These are phyloP conservation scores for Ustanciosporium gigantosporum DNA, from an alignment of 1,284 basidiomycete species.

Conservation along the genomic window DNA sequence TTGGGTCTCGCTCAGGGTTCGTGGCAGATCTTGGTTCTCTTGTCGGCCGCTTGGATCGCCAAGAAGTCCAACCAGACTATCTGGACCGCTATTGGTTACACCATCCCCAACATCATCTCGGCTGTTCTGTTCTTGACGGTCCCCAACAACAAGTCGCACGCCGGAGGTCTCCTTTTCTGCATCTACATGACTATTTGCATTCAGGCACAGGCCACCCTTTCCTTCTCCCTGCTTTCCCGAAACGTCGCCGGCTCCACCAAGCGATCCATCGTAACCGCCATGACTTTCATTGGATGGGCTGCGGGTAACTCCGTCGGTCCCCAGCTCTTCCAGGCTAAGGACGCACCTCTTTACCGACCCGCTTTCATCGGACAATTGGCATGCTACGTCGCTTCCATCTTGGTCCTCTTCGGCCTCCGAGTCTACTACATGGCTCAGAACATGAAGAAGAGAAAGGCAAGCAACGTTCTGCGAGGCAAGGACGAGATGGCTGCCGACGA, in stretches of 20 bases:
- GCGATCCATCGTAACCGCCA: slow-evolving; percentile 26
- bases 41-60: slow-evolving; percentile 23
- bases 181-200: slow-evolving; percentile 34
- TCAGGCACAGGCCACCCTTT: slow-evolving; percentile 37
- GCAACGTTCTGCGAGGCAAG: slow-evolving; percentile 19
- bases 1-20: slow-evolving; percentile 50
- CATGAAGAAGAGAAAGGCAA: slow-evolving; percentile 49
- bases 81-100: slow-evolving; percentile 32
- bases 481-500: slow-evolving; percentile 23
- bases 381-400: slow-evolving; percentile 65
- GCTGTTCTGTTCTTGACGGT: slow-evolving; percentile 53
- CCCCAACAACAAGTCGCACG: slow-evolving; percentile 16
- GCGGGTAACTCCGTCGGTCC: slow-evolving; percentile 47
- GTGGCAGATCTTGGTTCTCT: slow-evolving; percentile 34
- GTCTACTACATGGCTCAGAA: slow-evolving; percentile 65
- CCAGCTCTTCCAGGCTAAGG: slow-evolving; percentile 43
- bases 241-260: slow-evolving; percentile 62
- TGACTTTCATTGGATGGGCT: slow-evolving; percentile 45
- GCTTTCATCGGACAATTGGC: slow-evolving; percentile 66
- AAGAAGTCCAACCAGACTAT: slow-evolving; percentile 54
- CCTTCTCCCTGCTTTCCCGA: slow-evolving; percentile 62
- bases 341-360: slow-evolving; percentile 57
- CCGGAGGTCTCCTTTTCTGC: slow-evolving; percentile 31
- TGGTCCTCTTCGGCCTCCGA: slow-evolving; percentile 62
- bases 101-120: slow-evolving; percentile 37